Conservation (phyloP, 1,284 basidiomycete genomes). For the Ustilago tritici region DNA sequence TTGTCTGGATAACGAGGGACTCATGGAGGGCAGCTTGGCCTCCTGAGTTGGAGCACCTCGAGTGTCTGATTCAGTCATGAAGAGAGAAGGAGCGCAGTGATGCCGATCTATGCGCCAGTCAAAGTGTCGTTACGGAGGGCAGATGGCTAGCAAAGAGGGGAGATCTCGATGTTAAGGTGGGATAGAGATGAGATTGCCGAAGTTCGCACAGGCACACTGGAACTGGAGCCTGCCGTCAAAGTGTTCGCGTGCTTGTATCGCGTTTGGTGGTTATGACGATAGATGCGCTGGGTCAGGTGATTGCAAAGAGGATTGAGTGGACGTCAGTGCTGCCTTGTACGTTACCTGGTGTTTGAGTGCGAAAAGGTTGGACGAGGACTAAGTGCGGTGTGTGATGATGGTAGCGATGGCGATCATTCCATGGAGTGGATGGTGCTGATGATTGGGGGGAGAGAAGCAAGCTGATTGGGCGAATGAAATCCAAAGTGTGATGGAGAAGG, state of each 20-base stretch:
- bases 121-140: neutral
- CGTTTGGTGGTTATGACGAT: neutral
- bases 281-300: neutral
- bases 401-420: neutral
- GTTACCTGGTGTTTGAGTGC: neutral
- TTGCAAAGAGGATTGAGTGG: neutral
- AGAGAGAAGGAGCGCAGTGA: neutral
- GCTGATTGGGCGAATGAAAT: neutral
- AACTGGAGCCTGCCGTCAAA: neutral
- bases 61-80: conserved; percentile 24
- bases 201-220: neutral
- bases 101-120: conserved; percentile 3
- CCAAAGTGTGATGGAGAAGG: neutral
- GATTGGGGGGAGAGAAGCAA: neutral
- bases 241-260: neutral
- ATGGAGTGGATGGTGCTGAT: neutral
- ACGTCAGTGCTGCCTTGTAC: neutral
- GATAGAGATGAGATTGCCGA: neutral
- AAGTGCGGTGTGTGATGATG: neutral
- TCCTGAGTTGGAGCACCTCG: conserved; percentile 1
- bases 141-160: neutral
- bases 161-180: neutral
- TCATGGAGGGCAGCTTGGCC: conserved; percentile 19
- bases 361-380: neutral
- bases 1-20: conserved; percentile 17